Conservation (phyloP, 352 stramenopile genomes). For the Globisporangium cystogenes region DNA sequence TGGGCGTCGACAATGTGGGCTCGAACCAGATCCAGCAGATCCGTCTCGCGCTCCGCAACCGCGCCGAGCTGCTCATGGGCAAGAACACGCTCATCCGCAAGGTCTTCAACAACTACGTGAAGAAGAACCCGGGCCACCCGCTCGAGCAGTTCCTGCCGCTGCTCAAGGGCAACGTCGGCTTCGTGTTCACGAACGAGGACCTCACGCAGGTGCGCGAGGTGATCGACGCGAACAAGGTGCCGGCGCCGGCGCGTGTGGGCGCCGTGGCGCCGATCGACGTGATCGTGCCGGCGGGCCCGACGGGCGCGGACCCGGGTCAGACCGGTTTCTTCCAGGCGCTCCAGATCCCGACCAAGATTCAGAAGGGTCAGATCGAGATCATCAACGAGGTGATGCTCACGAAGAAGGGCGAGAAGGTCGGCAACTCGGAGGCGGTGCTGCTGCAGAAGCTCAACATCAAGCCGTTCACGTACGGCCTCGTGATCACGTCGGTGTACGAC, state of each 20-base stretch:
- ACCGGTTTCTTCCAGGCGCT: conserved; percentile 99
- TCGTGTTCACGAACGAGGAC: conserved; percentile 99
- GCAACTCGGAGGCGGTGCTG: conserved; percentile 97
- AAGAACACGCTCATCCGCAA: conserved; percentile 99
- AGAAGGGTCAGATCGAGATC: conserved; percentile 99
- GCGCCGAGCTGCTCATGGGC: conserved; percentile 98
- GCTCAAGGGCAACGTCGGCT: conserved; percentile 97
- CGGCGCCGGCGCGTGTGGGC: conserved; percentile 96
- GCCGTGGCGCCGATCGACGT: conserved; percentile 95
- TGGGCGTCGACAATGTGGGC: conserved; percentile 99
- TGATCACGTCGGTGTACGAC: conserved; percentile 97
- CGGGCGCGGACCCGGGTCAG: conserved; percentile 98
- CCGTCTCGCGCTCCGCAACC: conserved; percentile 92
- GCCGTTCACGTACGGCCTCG: conserved; percentile 99
- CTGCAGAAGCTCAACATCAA: conserved; percentile 99
- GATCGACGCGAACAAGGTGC: conserved; percentile 89
- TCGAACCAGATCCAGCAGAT: conserved; percentile 99
- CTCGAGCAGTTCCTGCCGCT: conserved; percentile 85
- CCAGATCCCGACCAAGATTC: conserved; percentile 99
- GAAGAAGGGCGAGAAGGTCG: conserved; percentile 95
- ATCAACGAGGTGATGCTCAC: conserved; percentile 95
- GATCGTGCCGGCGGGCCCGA: conserved; percentile 95
- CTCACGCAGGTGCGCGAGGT: conserved; percentile 89
- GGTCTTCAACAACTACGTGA: conserved; percentile 95
- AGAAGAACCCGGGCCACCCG: conserved; percentile 96